These are phyloP conservation scores for Annona squamosa DNA, from an alignment of 164 flowering plant species.

Conservation along the genomic window DNA sequence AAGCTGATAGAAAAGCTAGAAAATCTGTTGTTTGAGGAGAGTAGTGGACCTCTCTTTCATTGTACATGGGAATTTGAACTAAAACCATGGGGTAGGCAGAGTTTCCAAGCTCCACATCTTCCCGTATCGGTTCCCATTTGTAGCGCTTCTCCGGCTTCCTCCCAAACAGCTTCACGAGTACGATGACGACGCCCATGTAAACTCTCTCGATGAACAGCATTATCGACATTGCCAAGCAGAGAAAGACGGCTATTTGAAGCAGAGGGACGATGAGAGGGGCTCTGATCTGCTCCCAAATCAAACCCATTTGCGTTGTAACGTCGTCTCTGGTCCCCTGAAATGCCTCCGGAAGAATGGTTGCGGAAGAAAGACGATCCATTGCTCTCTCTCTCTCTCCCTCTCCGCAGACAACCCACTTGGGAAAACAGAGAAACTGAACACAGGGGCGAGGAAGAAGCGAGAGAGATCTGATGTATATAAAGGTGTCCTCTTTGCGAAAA, in stretches of 20 bases:
- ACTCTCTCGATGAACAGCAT: conserved; percentile 87
- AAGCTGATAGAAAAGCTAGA: background rate
- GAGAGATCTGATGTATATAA: conserved; percentile 29
- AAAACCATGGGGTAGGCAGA: conserved; percentile 77
- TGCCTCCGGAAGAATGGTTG: conserved; percentile 42
- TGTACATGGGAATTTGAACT: conserved; percentile 88
- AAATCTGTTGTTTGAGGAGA: background rate
- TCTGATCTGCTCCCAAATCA: conserved; percentile 60
- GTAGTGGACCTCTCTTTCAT: conserved; percentile 61
- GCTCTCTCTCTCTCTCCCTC: background rate
- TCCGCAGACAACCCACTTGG: background rate
- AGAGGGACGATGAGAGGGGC: conserved; percentile 73
- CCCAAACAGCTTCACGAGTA: conserved; percentile 72
- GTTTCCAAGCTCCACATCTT: conserved; percentile 66
- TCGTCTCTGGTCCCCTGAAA: conserved; percentile 44
- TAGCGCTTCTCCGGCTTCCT: conserved; percentile 85
- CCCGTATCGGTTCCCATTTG: conserved; percentile 66
- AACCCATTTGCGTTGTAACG: conserved; percentile 41
- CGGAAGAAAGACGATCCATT: conserved; percentile 45
- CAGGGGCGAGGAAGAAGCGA: background rate
- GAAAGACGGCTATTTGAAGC: conserved; percentile 32
- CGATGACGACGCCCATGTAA: conserved; percentile 85
- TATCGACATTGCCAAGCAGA: conserved; percentile 64
- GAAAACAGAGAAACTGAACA: background rate
- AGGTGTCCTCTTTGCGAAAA: conserved; percentile 13